Conservation (phyloP, 73 alveolate species). For the Symbiodinium pilosum region DNA sequence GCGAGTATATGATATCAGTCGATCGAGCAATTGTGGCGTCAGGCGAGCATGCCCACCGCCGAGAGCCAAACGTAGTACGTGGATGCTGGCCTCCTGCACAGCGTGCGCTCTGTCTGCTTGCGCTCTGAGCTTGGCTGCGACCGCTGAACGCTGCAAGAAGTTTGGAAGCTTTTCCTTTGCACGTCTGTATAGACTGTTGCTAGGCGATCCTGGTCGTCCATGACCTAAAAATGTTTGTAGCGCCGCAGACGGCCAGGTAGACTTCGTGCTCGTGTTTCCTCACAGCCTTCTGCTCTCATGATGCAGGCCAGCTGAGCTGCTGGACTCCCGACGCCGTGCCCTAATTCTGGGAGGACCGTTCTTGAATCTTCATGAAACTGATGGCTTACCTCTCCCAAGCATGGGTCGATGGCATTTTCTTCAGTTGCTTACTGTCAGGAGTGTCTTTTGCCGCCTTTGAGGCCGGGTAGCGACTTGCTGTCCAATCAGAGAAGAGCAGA, state of each 20-base stretch:
- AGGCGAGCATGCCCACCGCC: too few relatives aligned
- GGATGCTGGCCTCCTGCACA: not conserved
- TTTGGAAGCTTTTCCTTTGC: too few relatives aligned
- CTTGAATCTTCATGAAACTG: not conserved
- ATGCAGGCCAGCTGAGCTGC: not conserved
- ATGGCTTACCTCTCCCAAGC: too few relatives aligned
- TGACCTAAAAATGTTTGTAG: not conserved
- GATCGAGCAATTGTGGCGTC: too few relatives aligned
- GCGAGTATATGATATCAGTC: too few relatives aligned
- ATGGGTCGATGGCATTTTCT: not conserved
- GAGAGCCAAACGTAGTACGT: not conserved
- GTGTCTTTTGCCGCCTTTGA: slow-evolving; percentile 1
- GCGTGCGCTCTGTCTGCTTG: too few relatives aligned
- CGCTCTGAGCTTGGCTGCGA: not conserved
- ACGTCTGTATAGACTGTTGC: too few relatives aligned
- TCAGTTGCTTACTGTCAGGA: not conserved
- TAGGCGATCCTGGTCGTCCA: not conserved
- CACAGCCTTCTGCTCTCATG: not conserved
- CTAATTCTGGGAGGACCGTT: slow-evolving; percentile 1
- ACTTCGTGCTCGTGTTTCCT: not conserved
- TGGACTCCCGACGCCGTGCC: slow-evolving; percentile 20
- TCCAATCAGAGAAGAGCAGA: too few relatives aligned
- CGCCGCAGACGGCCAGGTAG: slow-evolving; percentile 2
- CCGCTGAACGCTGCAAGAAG: too few relatives aligned
- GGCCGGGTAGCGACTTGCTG: not conserved